A percentile compares a stretch with the other conserved stretches of the same genome.
phyloP scores from a whole-genome alignment of 441 rosid species.

The Macaranga tanarius region DNA sequence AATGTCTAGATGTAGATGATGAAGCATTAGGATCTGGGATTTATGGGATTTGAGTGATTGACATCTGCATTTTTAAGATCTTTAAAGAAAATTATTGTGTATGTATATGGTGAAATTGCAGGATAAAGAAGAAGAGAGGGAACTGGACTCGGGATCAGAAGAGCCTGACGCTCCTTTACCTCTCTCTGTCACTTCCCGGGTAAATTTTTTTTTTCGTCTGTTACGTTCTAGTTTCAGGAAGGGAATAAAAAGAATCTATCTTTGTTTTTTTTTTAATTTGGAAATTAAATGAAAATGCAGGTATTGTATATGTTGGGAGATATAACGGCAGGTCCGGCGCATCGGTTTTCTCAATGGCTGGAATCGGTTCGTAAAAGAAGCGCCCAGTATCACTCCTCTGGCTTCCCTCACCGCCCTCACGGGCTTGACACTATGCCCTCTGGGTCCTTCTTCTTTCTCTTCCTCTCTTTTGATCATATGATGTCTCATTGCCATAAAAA shows the following conservation, averaged over 20 bases:
- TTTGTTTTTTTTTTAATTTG: not conserved
- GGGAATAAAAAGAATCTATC: not conserved
- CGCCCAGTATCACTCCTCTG: slow-evolving; percentile 69
- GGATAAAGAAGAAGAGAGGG: slow-evolving; percentile 70
- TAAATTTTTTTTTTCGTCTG: slow-evolving; percentile 20
- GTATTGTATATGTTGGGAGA: slow-evolving; percentile 99
- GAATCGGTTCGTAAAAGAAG: slow-evolving; percentile 97
- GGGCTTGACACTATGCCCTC: slow-evolving; percentile 53
- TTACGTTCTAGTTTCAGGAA: not conserved
- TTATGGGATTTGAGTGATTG: no score
- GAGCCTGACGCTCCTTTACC: slow-evolving; percentile 79
- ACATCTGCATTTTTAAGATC: not conserved
- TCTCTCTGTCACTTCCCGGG: slow-evolving; percentile 94
- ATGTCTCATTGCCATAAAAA: not conserved
- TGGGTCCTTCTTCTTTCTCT: slow-evolving; percentile 31
- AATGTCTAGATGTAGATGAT: not conserved
- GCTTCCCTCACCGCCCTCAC: slow-evolving; percentile 80
- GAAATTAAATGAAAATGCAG: slow-evolving; percentile 38
- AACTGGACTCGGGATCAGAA: slow-evolving; percentile 60
- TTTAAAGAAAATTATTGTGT: not conserved
- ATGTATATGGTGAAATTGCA: slow-evolving; percentile 36
- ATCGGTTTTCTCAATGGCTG: slow-evolving; percentile 93
- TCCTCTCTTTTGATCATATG: not conserved
- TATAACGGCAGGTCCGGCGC: slow-evolving; percentile 80
- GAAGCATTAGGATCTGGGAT: slow-evolving; percentile 8